A percentile compares a stretch with the other conserved stretches of the same genome.
Conservation (phyloP, 768 basidiomycete genomes). For the Mycena belliarum region DNA sequence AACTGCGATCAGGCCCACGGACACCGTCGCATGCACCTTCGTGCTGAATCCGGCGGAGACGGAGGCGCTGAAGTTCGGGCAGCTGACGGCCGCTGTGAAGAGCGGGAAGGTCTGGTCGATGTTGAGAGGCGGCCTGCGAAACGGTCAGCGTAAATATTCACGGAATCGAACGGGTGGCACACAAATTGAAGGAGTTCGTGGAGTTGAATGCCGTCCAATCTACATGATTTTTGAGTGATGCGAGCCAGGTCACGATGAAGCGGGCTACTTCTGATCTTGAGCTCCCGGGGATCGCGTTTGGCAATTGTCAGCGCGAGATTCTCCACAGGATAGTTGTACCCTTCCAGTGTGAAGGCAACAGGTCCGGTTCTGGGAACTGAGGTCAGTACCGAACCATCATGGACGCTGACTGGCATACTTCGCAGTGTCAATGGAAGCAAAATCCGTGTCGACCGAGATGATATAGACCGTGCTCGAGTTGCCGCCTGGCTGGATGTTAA, state of each 20-base stretch:
- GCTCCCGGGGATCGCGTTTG: neutral
- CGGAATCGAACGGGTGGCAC: neutral
- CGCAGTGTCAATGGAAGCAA: neutral
- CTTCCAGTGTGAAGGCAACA: conserved; percentile 10
- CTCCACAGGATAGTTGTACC: conserved; percentile 12
- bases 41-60: conserved; percentile 7
- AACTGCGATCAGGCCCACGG: conserved; percentile 25
- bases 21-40: conserved; percentile 3
- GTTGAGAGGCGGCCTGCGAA: conserved; percentile 1
- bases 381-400: neutral
- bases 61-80: conserved; percentile 6
- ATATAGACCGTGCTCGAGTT: conserved; percentile 14
- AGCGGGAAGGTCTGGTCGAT: conserved; percentile 13
- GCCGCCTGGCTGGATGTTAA: neutral
- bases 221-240: neutral
- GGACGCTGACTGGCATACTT: neutral
- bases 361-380: conserved; percentile 10
- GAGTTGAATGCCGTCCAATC: conserved; percentile 13
- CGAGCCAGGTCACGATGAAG: too few species aligned
- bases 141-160: neutral
- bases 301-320: neutral
- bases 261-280: conserved; percentile 1
- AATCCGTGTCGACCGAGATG: conserved; percentile 14
- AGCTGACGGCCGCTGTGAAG: neutral
- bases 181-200: conserved; percentile 5